Evolutionary conservation across 2,329 filamentous ascomycete genomes (phyloP).

Genomic region (Juglanconis oblonga): DNA sequence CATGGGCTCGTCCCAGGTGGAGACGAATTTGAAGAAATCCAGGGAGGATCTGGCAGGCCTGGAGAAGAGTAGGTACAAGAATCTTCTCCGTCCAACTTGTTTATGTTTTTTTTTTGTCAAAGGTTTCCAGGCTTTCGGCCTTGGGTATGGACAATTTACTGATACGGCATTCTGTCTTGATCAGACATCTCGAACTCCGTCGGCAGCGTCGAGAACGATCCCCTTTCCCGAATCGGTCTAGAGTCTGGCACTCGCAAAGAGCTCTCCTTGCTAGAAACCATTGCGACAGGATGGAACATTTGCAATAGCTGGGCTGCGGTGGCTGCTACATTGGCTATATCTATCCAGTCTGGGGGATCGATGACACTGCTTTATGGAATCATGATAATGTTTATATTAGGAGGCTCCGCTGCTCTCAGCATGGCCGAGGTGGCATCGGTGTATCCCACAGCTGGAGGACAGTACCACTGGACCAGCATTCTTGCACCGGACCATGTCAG

Average conservation of each 20-base stretch:
- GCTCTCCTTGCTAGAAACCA: constrained; percentile 13
- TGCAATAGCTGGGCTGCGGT: constrained; percentile 27
- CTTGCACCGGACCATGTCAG: constrained; percentile 20
- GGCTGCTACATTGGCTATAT: constrained; percentile 21
- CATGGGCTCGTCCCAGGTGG: not conserved
- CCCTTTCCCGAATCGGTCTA: constrained; percentile 4
- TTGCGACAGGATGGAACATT: constrained; percentile 20
- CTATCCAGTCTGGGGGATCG: constrained; percentile 18
- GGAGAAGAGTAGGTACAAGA: constrained; percentile 24
- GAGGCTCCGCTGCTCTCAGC: constrained; percentile 26
- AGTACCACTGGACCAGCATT: constrained; percentile 36
- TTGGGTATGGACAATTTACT: not conserved
- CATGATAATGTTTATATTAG: constrained; percentile 25
- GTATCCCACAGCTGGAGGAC: constrained; percentile 36
- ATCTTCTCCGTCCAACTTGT: constrained; percentile 17
- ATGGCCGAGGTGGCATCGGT: constrained; percentile 34
- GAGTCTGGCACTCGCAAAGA: constrained; percentile 6
- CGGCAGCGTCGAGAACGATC: constrained; percentile 4
- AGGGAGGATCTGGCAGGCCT: not conserved
- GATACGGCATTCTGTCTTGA: not conserved
- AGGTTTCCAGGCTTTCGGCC: not conserved
- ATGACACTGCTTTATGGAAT: constrained; percentile 28
- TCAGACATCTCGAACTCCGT: constrained; percentile 6
- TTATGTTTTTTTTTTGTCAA: no score
- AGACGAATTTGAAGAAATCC: not conserved